A percentile compares a stretch with the other conserved stretches of the same genome.
These are phyloP conservation scores for Trichoderma reesei DNA, from an alignment of 495 filamentous ascomycete genomes.

Conservation along the genomic window DNA sequence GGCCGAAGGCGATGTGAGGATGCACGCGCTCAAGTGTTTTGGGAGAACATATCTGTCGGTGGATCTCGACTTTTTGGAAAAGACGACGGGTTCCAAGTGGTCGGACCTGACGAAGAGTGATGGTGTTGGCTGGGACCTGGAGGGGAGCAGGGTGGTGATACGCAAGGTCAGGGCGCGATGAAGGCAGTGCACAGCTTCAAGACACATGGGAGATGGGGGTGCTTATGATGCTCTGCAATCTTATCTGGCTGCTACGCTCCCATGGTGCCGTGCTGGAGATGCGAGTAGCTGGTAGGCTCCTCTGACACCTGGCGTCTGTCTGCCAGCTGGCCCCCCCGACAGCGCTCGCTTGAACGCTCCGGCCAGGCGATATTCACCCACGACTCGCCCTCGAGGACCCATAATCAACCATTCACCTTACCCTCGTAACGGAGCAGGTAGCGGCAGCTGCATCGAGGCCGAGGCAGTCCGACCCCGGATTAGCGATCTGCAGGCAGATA, in stretches of 20 bases:
- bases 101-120: slow-evolving; percentile 50
- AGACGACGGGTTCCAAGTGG: slow-evolving; percentile 54
- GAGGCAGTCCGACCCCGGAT: background rate
- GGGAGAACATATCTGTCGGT: slow-evolving; percentile 71
- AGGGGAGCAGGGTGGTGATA: slow-evolving; percentile 60
- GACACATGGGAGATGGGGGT: background rate
- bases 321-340: background rate
- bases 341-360: background rate
- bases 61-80: slow-evolving; percentile 54
- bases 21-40: slow-evolving; percentile 71
- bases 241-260: background rate
- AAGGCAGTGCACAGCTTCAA: background rate
- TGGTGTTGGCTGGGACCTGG: slow-evolving; percentile 72
- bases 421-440: background rate
- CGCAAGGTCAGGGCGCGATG: slow-evolving; percentile 38
- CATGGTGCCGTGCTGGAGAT: background rate
- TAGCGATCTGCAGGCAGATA: background rate
- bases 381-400: background rate
- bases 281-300: background rate
- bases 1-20: slow-evolving; percentile 58
- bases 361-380: background rate
- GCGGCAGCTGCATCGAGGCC: background rate
- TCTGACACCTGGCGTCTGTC: background rate
- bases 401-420: background rate
- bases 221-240: background rate